Evolutionary conservation across 345 rosid genomes (phyloP), one percentile per base, ranked within the genome.

Genomic region (Populus davidiana): DNA sequence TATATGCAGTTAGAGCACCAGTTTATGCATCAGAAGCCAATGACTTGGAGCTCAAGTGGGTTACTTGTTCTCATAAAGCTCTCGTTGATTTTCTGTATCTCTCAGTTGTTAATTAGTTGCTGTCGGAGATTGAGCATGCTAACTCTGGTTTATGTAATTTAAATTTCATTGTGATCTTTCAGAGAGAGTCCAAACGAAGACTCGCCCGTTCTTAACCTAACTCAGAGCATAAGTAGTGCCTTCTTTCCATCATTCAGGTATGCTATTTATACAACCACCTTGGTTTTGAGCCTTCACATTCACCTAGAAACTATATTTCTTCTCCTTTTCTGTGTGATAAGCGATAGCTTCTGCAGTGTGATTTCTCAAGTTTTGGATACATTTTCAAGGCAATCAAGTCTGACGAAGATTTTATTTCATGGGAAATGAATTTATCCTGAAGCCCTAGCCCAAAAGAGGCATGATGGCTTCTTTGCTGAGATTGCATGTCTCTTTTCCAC

Each of bases 171-270:
- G 17, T 63, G 12, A 75, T 70, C 66, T 85, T 84, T 43, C 86
- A 89, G 96, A 75, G 88, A 88, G 74, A 82, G 77, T 76, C 85
- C 89, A 65, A 71, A 17, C 10, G 87, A 88, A 86, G 91, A 86
- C 67, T 67, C 84, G 7, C 63, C 80, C 29, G 61, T 78, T 39
- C 73, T 83, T 77, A 92, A 87, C 69, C 77, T 96, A 77, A 92
- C 97, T 17, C 84, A 92, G 75, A 85, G 90, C 89, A 84, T 89
- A 77, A 89, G 94, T 74, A 93, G 99, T 67, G 91, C 92, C 62
- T 91, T 85, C 87, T 84, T 71, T 78, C 99, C 98, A 33, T 84
- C 84, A 70, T 96, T 96, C 90, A 93, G 97, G 99, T 92, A 82
- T 35, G 59, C 35, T 14, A 13, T 67, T 62, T 61, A 13, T 10